These are phyloP conservation scores for Aspergillus piperis DNA, from an alignment of 2,329 filamentous ascomycete genomes.

Conservation along the genomic window DNA sequence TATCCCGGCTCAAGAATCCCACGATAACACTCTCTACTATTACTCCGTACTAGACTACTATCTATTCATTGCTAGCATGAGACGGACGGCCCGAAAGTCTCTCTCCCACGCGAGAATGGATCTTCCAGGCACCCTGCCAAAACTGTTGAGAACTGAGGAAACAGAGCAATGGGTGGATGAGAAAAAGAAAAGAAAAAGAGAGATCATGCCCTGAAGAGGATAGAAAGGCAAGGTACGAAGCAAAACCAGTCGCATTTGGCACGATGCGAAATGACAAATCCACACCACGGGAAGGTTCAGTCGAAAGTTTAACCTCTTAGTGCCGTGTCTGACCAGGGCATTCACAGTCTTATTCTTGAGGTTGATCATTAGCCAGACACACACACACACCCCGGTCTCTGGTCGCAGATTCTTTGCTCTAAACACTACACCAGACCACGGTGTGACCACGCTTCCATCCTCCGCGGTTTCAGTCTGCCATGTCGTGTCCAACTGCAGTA, in stretches of 20 bases:
- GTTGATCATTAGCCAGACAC: background rate
- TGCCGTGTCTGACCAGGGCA: background rate
- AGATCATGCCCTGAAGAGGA: background rate
- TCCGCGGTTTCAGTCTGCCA: background rate
- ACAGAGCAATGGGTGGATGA: background rate
- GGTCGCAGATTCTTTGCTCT: background rate
- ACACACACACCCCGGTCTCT: background rate
- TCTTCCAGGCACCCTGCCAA: background rate
- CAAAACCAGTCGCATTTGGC: background rate
- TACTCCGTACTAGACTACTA: background rate
- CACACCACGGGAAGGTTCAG: slow-evolving; percentile 2
- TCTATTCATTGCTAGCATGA: background rate
- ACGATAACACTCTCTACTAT: background rate
- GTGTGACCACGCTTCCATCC: background rate
- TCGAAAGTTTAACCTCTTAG: background rate
- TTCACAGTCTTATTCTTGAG: background rate
- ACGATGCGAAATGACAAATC: slow-evolving; percentile 7
- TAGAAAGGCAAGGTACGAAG: background rate
- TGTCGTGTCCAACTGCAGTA: background rate
- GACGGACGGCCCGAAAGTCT: slow-evolving; percentile 12
- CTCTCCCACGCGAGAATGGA: slow-evolving; percentile 20
- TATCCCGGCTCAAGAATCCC: background rate
- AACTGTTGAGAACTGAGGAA: background rate
- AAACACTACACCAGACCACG: background rate
- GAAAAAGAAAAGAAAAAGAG: background rate